Percentiles rank a stretch among this genome's conserved stretches.
Conservation (phyloP, 2,329 filamentous ascomycete genomes). For the Phyllosticta paracitricarpa region DNA sequence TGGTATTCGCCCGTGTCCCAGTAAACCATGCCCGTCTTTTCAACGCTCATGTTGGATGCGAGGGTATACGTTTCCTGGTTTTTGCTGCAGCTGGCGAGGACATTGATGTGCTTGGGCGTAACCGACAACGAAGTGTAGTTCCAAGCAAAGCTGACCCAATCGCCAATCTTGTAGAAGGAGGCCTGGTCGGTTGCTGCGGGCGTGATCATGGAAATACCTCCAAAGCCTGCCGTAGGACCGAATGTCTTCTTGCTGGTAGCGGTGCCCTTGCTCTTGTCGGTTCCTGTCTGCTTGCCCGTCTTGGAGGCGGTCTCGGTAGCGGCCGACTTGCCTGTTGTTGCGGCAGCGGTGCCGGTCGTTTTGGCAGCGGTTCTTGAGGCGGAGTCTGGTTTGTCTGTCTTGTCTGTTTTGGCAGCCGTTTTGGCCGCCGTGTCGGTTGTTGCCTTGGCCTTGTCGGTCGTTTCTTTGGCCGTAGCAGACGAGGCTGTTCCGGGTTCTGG, state of each 20-base stretch:
- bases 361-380: neutral
- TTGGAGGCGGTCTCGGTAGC: neutral
- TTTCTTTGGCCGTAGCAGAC: neutral
- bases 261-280: neutral
- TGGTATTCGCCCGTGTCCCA: conserved; percentile 53
- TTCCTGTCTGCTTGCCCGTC: conserved; percentile 4
- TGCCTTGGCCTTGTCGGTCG: neutral
- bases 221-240: conserved; percentile 32
- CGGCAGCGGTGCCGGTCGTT: neutral
- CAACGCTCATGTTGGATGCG: conserved; percentile 46
- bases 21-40: conserved; percentile 41
- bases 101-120: conserved; percentile 49
- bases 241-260: conserved; percentile 3
- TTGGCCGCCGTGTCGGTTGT: conserved; percentile 1
- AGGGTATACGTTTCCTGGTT: conserved; percentile 54
- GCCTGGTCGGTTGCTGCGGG: conserved; percentile 40
- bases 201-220: conserved; percentile 53
- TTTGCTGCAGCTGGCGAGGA: conserved; percentile 50
- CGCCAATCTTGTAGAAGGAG: conserved; percentile 55
- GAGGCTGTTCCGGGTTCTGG: neutral
- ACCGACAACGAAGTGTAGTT: conserved; percentile 56
- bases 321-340: neutral
- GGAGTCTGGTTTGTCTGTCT: neutral
- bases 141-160: conserved; percentile 55
- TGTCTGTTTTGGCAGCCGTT: neutral